Evolutionary conservation across 106 monocot genomes (phyloP).

Genomic region (Chionographis japonica): DNA sequence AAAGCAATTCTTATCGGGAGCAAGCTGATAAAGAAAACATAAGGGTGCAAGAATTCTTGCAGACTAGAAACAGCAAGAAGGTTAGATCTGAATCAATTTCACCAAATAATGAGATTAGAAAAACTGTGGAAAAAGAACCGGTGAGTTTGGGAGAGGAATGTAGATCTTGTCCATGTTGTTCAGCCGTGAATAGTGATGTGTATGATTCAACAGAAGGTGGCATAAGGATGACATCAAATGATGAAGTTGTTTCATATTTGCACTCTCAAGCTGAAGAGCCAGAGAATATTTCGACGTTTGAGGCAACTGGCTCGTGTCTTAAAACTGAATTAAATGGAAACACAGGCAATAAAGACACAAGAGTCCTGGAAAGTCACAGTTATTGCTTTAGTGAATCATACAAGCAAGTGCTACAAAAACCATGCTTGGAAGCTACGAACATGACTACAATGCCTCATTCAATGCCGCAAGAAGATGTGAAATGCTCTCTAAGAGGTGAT

Average conservation of each 20-base stretch:
- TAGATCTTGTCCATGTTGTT: slow-evolving; percentile 12
- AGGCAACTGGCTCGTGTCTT: neutral
- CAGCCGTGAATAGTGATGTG: neutral
- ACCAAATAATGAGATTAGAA: slow-evolving; percentile 6
- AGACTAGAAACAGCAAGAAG: neutral
- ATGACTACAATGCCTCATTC: neutral
- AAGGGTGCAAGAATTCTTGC: neutral
- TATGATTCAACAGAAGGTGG: neutral
- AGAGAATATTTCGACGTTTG: slow-evolving; percentile 1
- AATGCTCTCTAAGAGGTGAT: neutral
- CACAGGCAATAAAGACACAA: slow-evolving; percentile 8
- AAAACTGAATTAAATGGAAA: slow-evolving; percentile 13
- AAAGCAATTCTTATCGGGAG: slow-evolving; percentile 4
- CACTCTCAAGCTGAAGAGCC: slow-evolving; percentile 1
- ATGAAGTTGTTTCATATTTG: neutral
- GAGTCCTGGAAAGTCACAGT: slow-evolving; percentile 12
- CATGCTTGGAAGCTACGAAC: neutral
- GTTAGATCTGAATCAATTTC: neutral
- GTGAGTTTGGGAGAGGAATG: neutral
- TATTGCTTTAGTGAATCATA: neutral
- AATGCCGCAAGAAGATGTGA: neutral
- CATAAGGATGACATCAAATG: neutral
- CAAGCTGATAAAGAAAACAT: slow-evolving; percentile 4
- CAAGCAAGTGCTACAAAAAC: slow-evolving; percentile 2
- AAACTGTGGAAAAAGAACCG: neutral